Percentiles rank a stretch among this genome's conserved stretches.
Conservation (phyloP, 257 asterid genomes). For the Petunia axillaris region DNA sequence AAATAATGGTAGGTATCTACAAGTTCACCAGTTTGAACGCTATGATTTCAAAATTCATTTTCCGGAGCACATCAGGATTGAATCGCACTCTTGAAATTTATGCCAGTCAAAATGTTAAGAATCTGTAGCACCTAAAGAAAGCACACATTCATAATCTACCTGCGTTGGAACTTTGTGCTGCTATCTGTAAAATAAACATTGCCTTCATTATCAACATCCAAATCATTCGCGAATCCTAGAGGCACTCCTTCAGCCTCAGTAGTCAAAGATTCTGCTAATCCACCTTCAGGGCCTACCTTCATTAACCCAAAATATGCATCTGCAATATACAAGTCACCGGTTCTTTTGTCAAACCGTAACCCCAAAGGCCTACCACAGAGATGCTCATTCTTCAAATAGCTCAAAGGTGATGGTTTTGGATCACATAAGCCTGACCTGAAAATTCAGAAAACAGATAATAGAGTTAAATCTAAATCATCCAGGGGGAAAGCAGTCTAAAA, state of each 20-base stretch:
- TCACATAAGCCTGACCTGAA: constrained; percentile 78
- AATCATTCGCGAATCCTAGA: constrained; percentile 74
- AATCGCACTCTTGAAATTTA: not conserved
- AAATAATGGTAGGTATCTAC: not conserved
- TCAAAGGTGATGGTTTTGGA: constrained; percentile 58
- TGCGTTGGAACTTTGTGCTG: constrained; percentile 74
- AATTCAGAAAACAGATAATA: constrained; percentile 25
- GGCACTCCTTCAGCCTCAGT: constrained; percentile 87
- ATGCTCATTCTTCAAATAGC: constrained; percentile 84
- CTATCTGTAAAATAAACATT: constrained; percentile 90
- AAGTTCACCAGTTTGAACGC: not conserved
- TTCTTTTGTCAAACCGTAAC: constrained; percentile 73
- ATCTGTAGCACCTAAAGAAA: not conserved
- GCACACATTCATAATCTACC: constrained; percentile 45
- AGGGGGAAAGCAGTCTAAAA: not conserved
- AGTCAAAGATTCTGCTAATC: constrained; percentile 71
- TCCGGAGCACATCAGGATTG: not conserved
- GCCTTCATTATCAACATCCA: constrained; percentile 85
- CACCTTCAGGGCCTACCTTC: constrained; percentile 97
- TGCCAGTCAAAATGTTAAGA: not conserved
- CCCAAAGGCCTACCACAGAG: constrained; percentile 98
- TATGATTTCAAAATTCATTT: not conserved
- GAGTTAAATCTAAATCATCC: not conserved
- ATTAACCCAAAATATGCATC: constrained; percentile 94
- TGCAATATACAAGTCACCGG: constrained; percentile 87